A percentile compares a stretch with the other conserved stretches of the same genome.
Evolutionary conservation across 2,329 filamentous ascomycete genomes (phyloP).

Genomic region (Talaromyces piceae): DNA sequence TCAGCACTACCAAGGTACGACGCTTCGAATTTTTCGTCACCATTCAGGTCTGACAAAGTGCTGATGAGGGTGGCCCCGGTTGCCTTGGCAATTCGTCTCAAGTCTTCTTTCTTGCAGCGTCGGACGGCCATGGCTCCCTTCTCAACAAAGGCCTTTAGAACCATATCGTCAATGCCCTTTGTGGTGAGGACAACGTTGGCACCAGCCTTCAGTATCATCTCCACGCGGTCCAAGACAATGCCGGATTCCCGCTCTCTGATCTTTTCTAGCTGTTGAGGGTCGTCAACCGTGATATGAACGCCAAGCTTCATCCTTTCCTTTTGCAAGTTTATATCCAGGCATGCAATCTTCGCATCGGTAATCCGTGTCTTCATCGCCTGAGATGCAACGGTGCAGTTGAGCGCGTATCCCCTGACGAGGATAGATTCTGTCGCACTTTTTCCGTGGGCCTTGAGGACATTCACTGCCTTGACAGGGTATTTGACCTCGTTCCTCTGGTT

Average conservation of each 20-base stretch:
- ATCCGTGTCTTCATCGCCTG: constrained; percentile 96
- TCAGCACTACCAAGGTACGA: constrained; percentile 86
- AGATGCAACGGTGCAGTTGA: constrained; percentile 97
- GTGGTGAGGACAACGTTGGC: constrained; percentile 95
- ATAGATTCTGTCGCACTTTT: constrained; percentile 84
- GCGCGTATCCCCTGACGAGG: constrained; percentile 88
- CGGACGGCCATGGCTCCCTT: constrained; percentile 91
- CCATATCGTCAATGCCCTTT: constrained; percentile 96
- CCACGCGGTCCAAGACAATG: constrained; percentile 86
- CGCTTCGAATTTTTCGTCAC: constrained; percentile 91
- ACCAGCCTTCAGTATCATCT: constrained; percentile 95
- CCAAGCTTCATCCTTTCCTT: constrained; percentile 99
- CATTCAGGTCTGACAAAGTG: constrained; percentile 91
- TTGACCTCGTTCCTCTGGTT: constrained; percentile 88
- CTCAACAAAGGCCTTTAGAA: constrained; percentile 90
- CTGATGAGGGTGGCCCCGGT: constrained; percentile 89
- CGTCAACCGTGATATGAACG: constrained; percentile 96
- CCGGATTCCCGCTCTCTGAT: constrained; percentile 88
- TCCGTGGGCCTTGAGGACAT: constrained; percentile 96
- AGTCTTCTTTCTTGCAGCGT: constrained; percentile 96
- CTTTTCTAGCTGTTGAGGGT: constrained; percentile 94
- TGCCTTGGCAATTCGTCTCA: constrained; percentile 90
- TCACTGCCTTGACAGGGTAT: constrained; percentile 98
- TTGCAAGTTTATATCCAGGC: constrained; percentile 95
- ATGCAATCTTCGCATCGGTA: constrained; percentile 90